These are phyloP conservation scores for Kodamaea suecica DNA, from an alignment of 1,139 yeast genomes.

Conservation along the genomic window DNA sequence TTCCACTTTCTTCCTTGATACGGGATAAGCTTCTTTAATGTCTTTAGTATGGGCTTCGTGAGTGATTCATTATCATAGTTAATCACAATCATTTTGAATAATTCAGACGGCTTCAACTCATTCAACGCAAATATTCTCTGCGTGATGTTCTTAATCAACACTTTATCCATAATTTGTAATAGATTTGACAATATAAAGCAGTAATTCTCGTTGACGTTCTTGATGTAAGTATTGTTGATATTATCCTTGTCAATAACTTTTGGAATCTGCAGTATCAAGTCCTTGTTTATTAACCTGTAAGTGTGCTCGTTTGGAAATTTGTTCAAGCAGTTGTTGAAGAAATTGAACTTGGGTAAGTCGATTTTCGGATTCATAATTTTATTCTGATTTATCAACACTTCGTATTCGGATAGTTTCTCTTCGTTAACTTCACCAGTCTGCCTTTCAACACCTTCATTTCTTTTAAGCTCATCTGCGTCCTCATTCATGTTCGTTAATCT, in stretches of 20 bases:
- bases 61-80: constrained; percentile 60
- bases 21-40: constrained; percentile 78
- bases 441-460: constrained; percentile 5
- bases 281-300: constrained; percentile 31
- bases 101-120: constrained; percentile 55
- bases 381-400: constrained; percentile 34
- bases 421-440: constrained; percentile 5
- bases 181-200: constrained; percentile 46
- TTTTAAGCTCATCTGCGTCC: constrained; percentile 5
- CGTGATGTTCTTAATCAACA: constrained; percentile 45
- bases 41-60: constrained; percentile 67
- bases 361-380: constrained; percentile 47
- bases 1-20: constrained; percentile 96
- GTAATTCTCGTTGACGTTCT: constrained; percentile 39
- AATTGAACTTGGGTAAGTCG: constrained; percentile 36
- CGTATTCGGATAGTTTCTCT: constrained; percentile 32
- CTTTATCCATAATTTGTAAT: constrained; percentile 42
- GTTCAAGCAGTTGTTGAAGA: constrained; percentile 42
- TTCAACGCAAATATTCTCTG: constrained; percentile 55
- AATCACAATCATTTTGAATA: constrained; percentile 40
- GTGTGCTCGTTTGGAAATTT: constrained; percentile 14
- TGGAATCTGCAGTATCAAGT: constrained; percentile 26
- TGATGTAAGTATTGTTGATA: constrained; percentile 28
- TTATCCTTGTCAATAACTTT: constrained; percentile 26
- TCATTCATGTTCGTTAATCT: constrained; percentile 11